Base-by-base conservation (phyloP, 2,329 filamentous ascomycete genomes). In the Harringtonia aguacate region DNA sequence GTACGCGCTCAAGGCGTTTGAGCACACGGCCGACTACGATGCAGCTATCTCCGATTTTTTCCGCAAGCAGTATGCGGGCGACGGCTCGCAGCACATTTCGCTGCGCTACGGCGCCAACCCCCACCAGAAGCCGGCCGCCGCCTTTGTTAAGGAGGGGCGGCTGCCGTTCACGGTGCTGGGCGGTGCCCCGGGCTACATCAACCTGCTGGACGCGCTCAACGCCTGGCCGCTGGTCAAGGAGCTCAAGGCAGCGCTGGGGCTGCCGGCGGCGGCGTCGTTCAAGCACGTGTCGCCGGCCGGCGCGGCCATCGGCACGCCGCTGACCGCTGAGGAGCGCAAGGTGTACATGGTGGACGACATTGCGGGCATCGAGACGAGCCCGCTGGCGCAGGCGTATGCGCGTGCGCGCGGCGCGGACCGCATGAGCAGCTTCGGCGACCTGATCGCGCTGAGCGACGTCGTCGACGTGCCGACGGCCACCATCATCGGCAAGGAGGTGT, bases 341-440 rank as follows among this genome's bases (percentile, higher is more conserved):
- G 92, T 95, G 44, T 98, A 95, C 73, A 95, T 98, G 73, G 92
- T 98, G 47, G 86, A 94, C 58, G 92, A 95, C 60, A 94, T 98
- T 56, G 77, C 80, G 48, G 89, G 87, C 43, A 80, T 98, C 50
- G 87, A 94, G 65, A 77, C 76, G 38, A 97, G 90, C 9, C 75
- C 73, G 36, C 78, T 97, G 28, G 92, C 92, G 21, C 89, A 95
- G 67, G 92, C 92, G 33, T 98, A 98, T 59, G 90, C 92, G 47
- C 86, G 92, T 60, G 92, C 92, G 45, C 82, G 92, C 59, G 92
- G 92, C 52, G 89, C 92, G 39, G 92, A 98, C 69, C 86, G 92
- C 56, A 97, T 97, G 92, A 95, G 88, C 65, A 94, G 86, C 69
- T 98, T 97, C 60, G 92, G 92, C 51, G 92, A 98, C 64, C 76